These are phyloP conservation scores for Gentiana straminea DNA, from an alignment of 257 asterid species.

Conservation along the genomic window DNA sequence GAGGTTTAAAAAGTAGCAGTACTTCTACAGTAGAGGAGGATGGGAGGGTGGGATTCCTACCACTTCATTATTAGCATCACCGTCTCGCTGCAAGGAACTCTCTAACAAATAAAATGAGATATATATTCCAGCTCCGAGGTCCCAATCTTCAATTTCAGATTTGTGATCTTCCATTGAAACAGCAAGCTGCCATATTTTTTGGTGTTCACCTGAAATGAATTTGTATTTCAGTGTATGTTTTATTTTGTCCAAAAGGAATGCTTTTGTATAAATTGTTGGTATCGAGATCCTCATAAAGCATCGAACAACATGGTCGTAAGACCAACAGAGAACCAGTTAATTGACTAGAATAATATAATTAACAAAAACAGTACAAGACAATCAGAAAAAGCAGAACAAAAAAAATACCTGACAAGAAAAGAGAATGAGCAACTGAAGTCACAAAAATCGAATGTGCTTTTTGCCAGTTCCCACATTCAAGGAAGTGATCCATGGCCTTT, in stretches of 20 bases:
- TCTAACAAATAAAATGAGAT: constrained; percentile 55
- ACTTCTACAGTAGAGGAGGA: too few relatives aligned
- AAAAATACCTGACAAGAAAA: constrained; percentile 60
- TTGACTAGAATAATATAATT: too few relatives aligned
- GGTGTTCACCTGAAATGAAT: constrained; percentile 49
- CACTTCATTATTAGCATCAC: constrained; percentile 45
- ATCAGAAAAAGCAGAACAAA: neutral
- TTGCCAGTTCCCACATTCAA: constrained; percentile 85
- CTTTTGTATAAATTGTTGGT: too few relatives aligned
- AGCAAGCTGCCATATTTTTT: constrained; percentile 73
- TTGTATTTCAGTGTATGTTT: neutral
- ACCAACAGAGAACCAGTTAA: too few relatives aligned
- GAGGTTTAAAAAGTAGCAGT: too few relatives aligned
- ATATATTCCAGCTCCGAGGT: constrained; percentile 90
- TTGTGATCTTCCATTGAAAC: constrained; percentile 71
- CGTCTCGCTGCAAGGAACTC: constrained; percentile 59
- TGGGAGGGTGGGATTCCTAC: constrained; percentile 13
- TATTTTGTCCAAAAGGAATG: too few relatives aligned
- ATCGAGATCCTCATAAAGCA: too few relatives aligned
- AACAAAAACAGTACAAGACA: too few relatives aligned
- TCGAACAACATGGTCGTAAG: too few relatives aligned
- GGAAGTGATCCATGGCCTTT: constrained; percentile 78
- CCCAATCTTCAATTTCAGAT: constrained; percentile 93
- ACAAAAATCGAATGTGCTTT: constrained; percentile 80
- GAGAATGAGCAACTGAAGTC: constrained; percentile 72